A percentile compares a stretch with the other conserved stretches of the same genome.
Conservation (phyloP, 768 basidiomycete genomes). For the Pulveroboletus sp. region DNA sequence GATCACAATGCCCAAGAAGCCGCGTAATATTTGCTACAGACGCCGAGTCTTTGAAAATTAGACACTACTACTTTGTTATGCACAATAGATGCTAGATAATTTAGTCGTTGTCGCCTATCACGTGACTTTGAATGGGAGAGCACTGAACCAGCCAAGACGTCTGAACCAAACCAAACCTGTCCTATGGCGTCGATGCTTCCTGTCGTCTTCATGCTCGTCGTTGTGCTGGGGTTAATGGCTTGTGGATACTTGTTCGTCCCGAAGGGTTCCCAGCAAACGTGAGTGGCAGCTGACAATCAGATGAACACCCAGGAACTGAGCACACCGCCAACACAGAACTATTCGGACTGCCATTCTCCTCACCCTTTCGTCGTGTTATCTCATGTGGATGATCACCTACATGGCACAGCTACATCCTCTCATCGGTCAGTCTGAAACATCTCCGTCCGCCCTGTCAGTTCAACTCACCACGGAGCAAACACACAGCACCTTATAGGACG, state of each 20-base stretch:
- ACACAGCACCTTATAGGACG: conserved; percentile 18
- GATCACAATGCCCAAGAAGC: conserved; percentile 84
- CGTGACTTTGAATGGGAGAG: conserved; percentile 6
- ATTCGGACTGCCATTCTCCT: conserved; percentile 79
- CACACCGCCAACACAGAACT: conserved; percentile 45
- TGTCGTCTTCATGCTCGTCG: conserved; percentile 59
- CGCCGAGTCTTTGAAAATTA: conserved; percentile 53
- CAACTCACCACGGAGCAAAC: neutral
- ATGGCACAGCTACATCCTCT: conserved; percentile 91
- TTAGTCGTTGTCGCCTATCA: neutral
- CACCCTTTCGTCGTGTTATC: conserved; percentile 77
- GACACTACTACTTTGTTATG: conserved; percentile 2
- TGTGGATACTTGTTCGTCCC: conserved; percentile 65
- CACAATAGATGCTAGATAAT: neutral
- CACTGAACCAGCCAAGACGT: too few species aligned
- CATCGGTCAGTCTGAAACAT: conserved; percentile 53
- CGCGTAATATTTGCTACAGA: conserved; percentile 61
- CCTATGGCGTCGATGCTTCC: conserved; percentile 69
- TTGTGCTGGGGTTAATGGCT: conserved; percentile 61
- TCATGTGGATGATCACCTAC: conserved; percentile 98
- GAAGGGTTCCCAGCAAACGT: conserved; percentile 91
- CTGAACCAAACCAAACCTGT: neutral
- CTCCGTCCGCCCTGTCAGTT: neutral
- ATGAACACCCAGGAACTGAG: neutral
- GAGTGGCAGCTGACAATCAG: conserved; percentile 28